A percentile compares a stretch with the other conserved stretches of the same genome.
Conservation (phyloP, 2,329 filamentous ascomycete genomes). For the Zymoseptoria ardabiliae region DNA sequence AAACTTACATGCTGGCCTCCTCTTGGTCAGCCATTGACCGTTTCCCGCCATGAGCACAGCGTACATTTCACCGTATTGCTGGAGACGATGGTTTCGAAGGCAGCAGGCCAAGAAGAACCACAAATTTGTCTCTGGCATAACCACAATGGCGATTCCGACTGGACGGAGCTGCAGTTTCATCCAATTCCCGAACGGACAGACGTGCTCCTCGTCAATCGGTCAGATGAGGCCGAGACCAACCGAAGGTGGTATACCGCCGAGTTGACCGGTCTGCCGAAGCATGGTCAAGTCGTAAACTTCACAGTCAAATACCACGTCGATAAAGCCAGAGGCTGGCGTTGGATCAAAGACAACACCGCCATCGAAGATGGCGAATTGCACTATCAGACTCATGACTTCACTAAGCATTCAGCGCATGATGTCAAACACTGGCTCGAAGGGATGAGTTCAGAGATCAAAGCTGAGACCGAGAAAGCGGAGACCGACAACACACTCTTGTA, state of each 20-base stretch:
- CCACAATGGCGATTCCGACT: slow-evolving; percentile 49
- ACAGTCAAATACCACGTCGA: slow-evolving; percentile 61
- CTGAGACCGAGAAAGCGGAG: slow-evolving; percentile 54
- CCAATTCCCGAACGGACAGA: slow-evolving; percentile 24
- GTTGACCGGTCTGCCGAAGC: slow-evolving; percentile 38
- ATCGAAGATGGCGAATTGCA: slow-evolving; percentile 57
- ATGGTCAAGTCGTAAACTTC: slow-evolving; percentile 51
- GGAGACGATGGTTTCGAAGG: slow-evolving; percentile 29
- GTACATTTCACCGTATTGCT: slow-evolving; percentile 57
- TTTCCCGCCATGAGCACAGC: slow-evolving; percentile 39
- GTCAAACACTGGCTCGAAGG: slow-evolving; percentile 51
- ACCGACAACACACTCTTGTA: slow-evolving; percentile 63
- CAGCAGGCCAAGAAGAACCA: slow-evolving; percentile 49
- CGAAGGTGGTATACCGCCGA: slow-evolving; percentile 50
- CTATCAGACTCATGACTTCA: slow-evolving; percentile 35
- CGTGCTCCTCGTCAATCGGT: slow-evolving; percentile 21
- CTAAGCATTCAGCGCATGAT: slow-evolving; percentile 31
- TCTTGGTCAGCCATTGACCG: slow-evolving; percentile 64
- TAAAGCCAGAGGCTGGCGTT: slow-evolving; percentile 55
- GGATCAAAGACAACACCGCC: slow-evolving; percentile 59
- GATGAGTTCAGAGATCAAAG: slow-evolving; percentile 49
- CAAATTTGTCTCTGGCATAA: slow-evolving; percentile 72
- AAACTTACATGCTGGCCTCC: slow-evolving; percentile 60
- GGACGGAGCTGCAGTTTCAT: slow-evolving; percentile 51
- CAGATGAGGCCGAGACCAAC: slow-evolving; percentile 9